Percentiles rank a stretch among this genome's conserved stretches.
These are phyloP conservation scores for Nitzschia sp. DNA, from an alignment of 108 stramenopile species.

Conservation along the genomic window DNA sequence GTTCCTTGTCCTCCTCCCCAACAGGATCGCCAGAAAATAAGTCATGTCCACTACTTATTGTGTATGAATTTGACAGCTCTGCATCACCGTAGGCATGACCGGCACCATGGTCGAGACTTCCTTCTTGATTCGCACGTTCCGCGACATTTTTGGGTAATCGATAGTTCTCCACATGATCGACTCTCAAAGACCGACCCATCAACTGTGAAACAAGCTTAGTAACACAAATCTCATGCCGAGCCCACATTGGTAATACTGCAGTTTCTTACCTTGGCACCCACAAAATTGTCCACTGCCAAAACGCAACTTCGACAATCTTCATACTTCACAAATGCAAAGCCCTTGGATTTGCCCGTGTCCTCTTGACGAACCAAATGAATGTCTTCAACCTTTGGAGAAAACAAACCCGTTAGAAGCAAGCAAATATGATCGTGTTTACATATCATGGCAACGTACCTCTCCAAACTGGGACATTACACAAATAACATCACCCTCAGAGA, in stretches of 20 bases:
- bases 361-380: constrained; percentile 92
- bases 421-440: not conserved
- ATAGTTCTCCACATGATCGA: constrained; percentile 97
- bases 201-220: constrained; percentile 26
- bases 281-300: constrained; percentile 97
- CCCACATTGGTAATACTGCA: not conserved
- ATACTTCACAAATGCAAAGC: constrained; percentile 90
- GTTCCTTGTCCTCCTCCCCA: not conserved
- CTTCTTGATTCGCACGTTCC: constrained; percentile 75
- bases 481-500: constrained; percentile 95
- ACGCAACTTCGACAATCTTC: constrained; percentile 90
- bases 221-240: too few relatives aligned
- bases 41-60: constrained; percentile 86
- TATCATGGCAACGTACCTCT: constrained; percentile 29
- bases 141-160: constrained; percentile 87
- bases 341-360: constrained; percentile 88
- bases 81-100: constrained; percentile 91
- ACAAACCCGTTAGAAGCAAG: not conserved
- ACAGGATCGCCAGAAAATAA: constrained; percentile 64
- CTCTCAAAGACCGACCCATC: constrained; percentile 83
- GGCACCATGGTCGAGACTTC: constrained; percentile 25
- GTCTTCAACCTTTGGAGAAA: constrained; percentile 66
- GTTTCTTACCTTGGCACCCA: constrained; percentile 54
- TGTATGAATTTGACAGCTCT: constrained; percentile 70
- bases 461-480: constrained; percentile 94